phyloP scores from a whole-genome alignment of 1,284 basidiomycete genomes.

The Sanghuangporus baumii region DNA sequence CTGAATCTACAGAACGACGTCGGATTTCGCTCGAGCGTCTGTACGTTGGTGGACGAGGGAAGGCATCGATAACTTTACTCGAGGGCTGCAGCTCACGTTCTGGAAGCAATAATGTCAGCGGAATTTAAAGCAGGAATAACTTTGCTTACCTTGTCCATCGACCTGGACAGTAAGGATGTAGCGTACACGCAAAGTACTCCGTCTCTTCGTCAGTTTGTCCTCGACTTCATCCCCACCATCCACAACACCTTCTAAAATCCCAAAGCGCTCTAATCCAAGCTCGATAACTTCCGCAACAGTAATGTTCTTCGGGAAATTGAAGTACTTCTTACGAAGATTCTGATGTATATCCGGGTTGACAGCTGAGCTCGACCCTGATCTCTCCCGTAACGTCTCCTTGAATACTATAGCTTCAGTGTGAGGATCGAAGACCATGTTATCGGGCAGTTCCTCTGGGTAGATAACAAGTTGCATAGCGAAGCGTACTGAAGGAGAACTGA shows the following conservation, averaged over 20 bases:
- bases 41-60: conserved; percentile 68
- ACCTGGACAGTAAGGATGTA: conserved; percentile 67
- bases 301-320: conserved; percentile 87
- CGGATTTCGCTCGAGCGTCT: conserved; percentile 59
- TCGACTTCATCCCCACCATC: conserved; percentile 97
- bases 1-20: conserved; percentile 85
- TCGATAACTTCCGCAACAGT: conserved; percentile 97
- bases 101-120: conserved; percentile 28
- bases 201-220: conserved; percentile 79
- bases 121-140: conserved; percentile 10
- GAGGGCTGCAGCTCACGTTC: conserved; percentile 75
- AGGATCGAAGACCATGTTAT: conserved; percentile 90
- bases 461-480: conserved; percentile 87
- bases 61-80: conserved; percentile 82
- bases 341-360: conserved; percentile 51
- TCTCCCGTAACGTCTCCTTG: conserved; percentile 57
- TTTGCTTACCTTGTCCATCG: conserved; percentile 53
- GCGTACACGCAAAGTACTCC: conserved; percentile 72
- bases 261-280: conserved; percentile 85
- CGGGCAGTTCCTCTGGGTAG: conserved; percentile 85
- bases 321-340: conserved; percentile 64
- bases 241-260: conserved; percentile 91
- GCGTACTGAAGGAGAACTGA: conserved; percentile 72
- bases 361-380: conserved; percentile 36
- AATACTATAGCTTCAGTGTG: conserved; percentile 88